Conservation (phyloP, 148 eudicot genomes). For the Persicaria maculosa region DNA sequence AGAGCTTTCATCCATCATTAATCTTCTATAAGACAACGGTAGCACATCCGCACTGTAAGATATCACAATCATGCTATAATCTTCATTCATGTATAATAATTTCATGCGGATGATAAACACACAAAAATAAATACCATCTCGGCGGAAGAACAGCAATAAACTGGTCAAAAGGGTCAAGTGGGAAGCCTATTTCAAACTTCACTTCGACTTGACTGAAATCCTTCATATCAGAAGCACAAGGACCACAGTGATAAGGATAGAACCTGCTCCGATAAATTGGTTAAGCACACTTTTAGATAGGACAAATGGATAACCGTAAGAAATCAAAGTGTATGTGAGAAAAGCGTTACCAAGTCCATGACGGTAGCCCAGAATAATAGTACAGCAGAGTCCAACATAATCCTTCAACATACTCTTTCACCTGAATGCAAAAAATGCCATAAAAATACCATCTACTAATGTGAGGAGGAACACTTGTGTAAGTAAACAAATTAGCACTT, state of each 20-base stretch:
- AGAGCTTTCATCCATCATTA: slow-evolving; percentile 40
- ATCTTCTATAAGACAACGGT: slow-evolving; percentile 29
- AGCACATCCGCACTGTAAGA: slow-evolving; percentile 49
- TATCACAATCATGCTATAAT: neutral
- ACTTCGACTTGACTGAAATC: slow-evolving; percentile 33
- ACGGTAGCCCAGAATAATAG: slow-evolving; percentile 38
- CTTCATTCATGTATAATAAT: neutral
- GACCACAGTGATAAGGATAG: slow-evolving; percentile 46
- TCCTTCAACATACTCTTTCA: slow-evolving; percentile 37
- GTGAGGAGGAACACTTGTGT: neutral
- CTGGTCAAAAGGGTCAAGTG: slow-evolving; percentile 54
- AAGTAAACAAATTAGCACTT: neutral
- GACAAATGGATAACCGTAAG: neutral
- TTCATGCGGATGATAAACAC: neutral
- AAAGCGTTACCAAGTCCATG: slow-evolving; percentile 33
- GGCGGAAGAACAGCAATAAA: slow-evolving; percentile 65
- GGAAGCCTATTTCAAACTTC: slow-evolving; percentile 36
- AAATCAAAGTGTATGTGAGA: neutral
- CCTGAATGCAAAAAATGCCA: slow-evolving; percentile 23
- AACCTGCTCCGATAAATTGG: slow-evolving; percentile 28
- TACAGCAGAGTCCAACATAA: slow-evolving; percentile 35
- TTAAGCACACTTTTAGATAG: neutral
- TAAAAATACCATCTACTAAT: neutral
- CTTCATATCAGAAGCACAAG: slow-evolving; percentile 52
- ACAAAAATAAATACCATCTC: slow-evolving; percentile 26